Percentiles rank a stretch among this genome's conserved stretches.
Conservation (phyloP, 2,329 filamentous ascomycete genomes). For the Calonectria ilicicola region DNA sequence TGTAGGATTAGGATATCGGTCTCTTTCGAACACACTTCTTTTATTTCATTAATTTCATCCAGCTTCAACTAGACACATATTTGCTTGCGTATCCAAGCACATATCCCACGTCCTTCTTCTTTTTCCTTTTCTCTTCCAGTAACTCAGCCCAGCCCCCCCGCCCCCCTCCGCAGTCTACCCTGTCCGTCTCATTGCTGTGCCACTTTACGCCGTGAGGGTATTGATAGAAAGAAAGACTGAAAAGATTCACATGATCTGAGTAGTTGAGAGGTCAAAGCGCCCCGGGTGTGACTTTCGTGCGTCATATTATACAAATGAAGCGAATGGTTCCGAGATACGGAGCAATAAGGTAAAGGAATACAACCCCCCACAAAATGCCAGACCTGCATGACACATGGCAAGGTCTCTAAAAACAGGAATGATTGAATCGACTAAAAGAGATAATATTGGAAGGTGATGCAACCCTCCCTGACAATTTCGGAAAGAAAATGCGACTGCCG, state of each 20-base stretch:
- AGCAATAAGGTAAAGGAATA: constrained; percentile 7
- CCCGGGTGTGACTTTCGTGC: not conserved
- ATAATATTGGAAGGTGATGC: constrained; percentile 11
- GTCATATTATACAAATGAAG: constrained; percentile 17
- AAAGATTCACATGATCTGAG: constrained; percentile 2
- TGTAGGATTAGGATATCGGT: not conserved
- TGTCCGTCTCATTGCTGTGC: not conserved
- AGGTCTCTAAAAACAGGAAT: not conserved
- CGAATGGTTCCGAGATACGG: constrained; percentile 14
- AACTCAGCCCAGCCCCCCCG: too few species aligned
- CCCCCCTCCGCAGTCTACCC: not conserved
- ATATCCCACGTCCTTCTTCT: not conserved
- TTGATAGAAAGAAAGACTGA: not conserved
- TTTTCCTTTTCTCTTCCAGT: not conserved
- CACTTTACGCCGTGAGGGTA: not conserved
- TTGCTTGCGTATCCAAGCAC: not conserved
- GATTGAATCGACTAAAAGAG: constrained; percentile 3
- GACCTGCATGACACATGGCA: constrained; percentile 3
- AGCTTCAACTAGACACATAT: not conserved
- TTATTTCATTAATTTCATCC: constrained; percentile 1
- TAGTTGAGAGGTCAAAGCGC: not conserved
- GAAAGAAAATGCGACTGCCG: constrained; percentile 35
- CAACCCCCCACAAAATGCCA: not conserved
- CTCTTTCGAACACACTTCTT: not conserved
- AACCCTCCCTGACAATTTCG: constrained; percentile 15